These are phyloP conservation scores for Tricharina praecox DNA, from an alignment of 495 filamentous ascomycete genomes.

Conservation along the genomic window DNA sequence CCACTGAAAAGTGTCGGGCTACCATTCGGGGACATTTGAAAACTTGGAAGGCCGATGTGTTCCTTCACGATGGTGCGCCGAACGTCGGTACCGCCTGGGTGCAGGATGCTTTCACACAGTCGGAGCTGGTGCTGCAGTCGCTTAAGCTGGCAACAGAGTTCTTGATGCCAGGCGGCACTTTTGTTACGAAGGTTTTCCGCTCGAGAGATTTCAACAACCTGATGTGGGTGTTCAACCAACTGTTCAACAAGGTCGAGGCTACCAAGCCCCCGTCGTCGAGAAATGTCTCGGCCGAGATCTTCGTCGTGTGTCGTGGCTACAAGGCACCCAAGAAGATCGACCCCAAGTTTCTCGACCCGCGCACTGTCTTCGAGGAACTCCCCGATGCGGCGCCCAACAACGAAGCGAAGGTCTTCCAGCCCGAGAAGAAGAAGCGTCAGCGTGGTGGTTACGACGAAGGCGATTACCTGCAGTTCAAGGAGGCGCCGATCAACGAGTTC, in stretches of 20 bases:
- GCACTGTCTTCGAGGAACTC: constrained; percentile 88
- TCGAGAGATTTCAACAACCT: constrained; percentile 95
- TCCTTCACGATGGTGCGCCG: constrained; percentile 95
- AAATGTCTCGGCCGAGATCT: constrained; percentile 94
- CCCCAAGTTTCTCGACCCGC: constrained; percentile 78
- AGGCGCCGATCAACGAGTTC: constrained; percentile 74
- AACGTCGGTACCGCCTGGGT: constrained; percentile 98
- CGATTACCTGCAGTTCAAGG: constrained; percentile 82
- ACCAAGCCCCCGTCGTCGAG: constrained; percentile 92
- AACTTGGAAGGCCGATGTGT: constrained; percentile 90
- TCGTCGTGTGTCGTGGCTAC: constrained; percentile 88
- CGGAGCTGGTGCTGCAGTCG: constrained; percentile 80
- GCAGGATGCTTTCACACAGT: constrained; percentile 95
- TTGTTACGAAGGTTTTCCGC: constrained; percentile 94
- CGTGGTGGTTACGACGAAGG: constrained; percentile 95
- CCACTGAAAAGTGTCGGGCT: constrained; percentile 88
- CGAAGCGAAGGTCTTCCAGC: constrained; percentile 95
- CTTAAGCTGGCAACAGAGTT: constrained; percentile 92
- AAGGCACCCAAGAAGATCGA: constrained; percentile 87
- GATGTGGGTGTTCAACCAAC: constrained; percentile 94
- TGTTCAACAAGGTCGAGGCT: constrained; percentile 85
- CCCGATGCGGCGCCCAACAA: constrained; percentile 78
- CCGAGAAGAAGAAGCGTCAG: constrained; percentile 91
- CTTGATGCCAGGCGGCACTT: constrained; percentile 71
- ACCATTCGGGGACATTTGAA: constrained; percentile 82